These are phyloP conservation scores for Incumbomyces lentus DNA, from an alignment of 2,329 filamentous ascomycete genomes.

Conservation along the genomic window DNA sequence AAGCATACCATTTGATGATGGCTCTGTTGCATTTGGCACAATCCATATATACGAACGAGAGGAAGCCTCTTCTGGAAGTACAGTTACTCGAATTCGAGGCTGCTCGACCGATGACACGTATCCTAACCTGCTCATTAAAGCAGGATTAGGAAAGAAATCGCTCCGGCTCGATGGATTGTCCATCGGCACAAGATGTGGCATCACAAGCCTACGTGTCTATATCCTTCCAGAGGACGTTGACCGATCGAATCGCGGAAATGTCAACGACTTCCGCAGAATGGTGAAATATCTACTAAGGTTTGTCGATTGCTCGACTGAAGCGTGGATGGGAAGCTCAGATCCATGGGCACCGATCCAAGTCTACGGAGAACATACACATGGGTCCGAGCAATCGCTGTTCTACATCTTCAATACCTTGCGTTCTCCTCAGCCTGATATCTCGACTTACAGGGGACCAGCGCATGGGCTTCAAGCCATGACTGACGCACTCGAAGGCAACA, in stretches of 20 bases:
- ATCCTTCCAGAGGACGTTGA: constrained; percentile 32
- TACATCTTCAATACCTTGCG: constrained; percentile 42
- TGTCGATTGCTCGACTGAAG: constrained; percentile 29
- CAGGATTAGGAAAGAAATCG: constrained; percentile 28
- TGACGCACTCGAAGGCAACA: constrained; percentile 24
- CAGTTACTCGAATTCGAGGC: constrained; percentile 13
- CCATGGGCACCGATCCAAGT: constrained; percentile 9
- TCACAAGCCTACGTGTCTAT: constrained; percentile 27
- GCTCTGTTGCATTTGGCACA: constrained; percentile 17
- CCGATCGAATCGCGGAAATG: constrained; percentile 27
- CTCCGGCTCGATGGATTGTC: constrained; percentile 22
- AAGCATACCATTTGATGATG: constrained; percentile 7
- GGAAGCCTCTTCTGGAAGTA: background rate
- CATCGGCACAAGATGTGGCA: constrained; percentile 11
- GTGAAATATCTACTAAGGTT: constrained; percentile 31
- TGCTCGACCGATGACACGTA: constrained; percentile 3
- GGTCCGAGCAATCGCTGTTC: constrained; percentile 36
- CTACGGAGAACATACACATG: constrained; percentile 11
- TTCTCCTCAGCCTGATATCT: constrained; percentile 28
- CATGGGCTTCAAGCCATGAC: constrained; percentile 29
- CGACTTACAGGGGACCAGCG: constrained; percentile 22
- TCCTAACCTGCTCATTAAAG: constrained; percentile 11
- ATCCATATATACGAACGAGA: constrained; percentile 13
- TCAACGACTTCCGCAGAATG: constrained; percentile 25
- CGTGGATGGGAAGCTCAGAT: constrained; percentile 29